Conservation (phyloP, 2,329 filamentous ascomycete species). For the Colletotrichum siamense region DNA sequence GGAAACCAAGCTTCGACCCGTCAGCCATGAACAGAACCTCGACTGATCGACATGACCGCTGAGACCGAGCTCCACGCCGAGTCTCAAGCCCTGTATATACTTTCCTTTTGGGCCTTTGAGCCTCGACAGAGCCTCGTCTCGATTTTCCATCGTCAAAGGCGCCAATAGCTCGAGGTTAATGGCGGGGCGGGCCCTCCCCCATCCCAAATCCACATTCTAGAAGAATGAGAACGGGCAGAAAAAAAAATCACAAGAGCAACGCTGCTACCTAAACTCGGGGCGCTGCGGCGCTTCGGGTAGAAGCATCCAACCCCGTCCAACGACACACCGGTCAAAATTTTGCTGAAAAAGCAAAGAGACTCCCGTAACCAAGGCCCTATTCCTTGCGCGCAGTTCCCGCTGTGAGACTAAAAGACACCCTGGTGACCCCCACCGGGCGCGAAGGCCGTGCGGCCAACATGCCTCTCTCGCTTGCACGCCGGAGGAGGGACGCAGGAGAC, state of each 20-base stretch:
- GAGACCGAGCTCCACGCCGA: background rate
- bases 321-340: background rate
- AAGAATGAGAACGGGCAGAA: background rate
- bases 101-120: background rate
- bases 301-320: background rate
- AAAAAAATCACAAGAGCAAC: background rate
- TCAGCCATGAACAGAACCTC: background rate
- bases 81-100: background rate
- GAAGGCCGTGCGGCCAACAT: background rate
- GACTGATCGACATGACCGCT: background rate
- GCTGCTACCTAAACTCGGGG: background rate
- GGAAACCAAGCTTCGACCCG: background rate
- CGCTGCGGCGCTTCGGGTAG: conserved; percentile 3
- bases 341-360: background rate
- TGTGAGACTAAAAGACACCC: background rate
- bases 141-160: background rate
- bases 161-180: background rate
- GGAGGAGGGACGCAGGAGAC: background rate
- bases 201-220: background rate
- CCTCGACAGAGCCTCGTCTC: background rate
- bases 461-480: background rate
- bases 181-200: background rate
- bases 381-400: background rate
- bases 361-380: background rate
- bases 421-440: background rate